These are phyloP conservation scores for Pisolithus marmoratus DNA, from an alignment of 768 basidiomycete genomes.

Conservation along the genomic window DNA sequence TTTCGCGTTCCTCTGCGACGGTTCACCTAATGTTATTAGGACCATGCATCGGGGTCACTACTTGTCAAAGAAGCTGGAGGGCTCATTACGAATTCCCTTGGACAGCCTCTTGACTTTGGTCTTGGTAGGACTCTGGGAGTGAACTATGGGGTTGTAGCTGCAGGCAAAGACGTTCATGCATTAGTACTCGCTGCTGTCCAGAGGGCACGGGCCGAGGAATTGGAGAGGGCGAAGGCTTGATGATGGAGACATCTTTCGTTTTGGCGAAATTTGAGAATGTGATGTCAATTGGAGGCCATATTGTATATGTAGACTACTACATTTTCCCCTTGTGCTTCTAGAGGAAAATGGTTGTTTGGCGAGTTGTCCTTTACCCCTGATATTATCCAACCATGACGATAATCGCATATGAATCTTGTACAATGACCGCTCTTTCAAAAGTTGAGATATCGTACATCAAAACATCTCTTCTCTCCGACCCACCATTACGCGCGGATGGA, in stretches of 20 bases:
- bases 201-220: slow-evolving; percentile 39
- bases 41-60: slow-evolving; percentile 84
- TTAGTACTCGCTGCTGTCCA: slow-evolving; percentile 71
- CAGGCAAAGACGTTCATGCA: slow-evolving; percentile 63
- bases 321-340: no score
- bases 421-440: slow-evolving; percentile 49
- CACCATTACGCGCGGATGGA: slow-evolving; percentile 73
- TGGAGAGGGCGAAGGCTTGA: slow-evolving; percentile 5
- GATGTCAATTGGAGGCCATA: no score
- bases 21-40: slow-evolving; percentile 37
- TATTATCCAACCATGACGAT: no score
- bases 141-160: slow-evolving; percentile 86
- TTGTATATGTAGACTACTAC: no score
- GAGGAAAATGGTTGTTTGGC: no score
- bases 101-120: slow-evolving; percentile 76
- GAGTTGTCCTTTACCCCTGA: no score
- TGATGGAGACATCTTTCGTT: not conserved
- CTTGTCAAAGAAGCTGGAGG: slow-evolving; percentile 90
- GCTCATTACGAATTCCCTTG: slow-evolving; percentile 78
- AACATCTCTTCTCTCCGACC: slow-evolving; percentile 50
- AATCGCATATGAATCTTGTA: not conserved
- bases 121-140: slow-evolving; percentile 78
- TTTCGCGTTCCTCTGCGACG: not conserved
- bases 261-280: no score
- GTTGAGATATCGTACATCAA: slow-evolving; percentile 76